Evolutionary conservation across 768 basidiomycete species (phyloP), one percentile per base, ranked within the genome.

Genomic region (Tylopilus felleus): DNA sequence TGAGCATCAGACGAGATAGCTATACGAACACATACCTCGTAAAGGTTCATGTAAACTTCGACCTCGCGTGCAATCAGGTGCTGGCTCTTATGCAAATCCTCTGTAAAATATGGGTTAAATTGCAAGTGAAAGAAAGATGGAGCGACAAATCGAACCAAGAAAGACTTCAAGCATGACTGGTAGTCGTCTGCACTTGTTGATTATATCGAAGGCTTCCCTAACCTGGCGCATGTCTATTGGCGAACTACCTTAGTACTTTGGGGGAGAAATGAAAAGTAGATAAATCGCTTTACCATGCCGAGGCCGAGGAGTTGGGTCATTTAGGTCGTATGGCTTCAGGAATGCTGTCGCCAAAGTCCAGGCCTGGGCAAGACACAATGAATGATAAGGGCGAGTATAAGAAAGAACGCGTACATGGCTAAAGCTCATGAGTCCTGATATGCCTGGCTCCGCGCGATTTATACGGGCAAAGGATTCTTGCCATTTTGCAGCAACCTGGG

Each of bases 401-500:
- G 31, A 17, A 22, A 35, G 44, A 33, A 49, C 53, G 40, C 57
- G 38, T 53, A 84, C 87, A 71, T 84, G 77, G 58, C 83, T 85
- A 65, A 85, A 86, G 8, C 73, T 70, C 66, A 89, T 72, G 17
- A 88, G 74, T 9, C 86, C 86, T 10, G 81, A 72, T 52, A 88
- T 85, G 9, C 85, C 86, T 35, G 77, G 78, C 33, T 80, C 75
- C 14, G 73, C 68, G 27, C 77, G 74, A 62, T 88, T 88, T 45
- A 88, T 72, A 16, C 83, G 78, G n/a, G 75, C 69, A 65, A 88
- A 88, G 2, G 83, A 76, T 19, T 86, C 83, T 56, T 85, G 82
- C 85, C 86, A 88, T 73, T 86, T 85, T 4, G 83, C 73, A 17
- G 81, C 78, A 9, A 87, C 83, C 64, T 87, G 85, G 1, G 79